Percentiles rank a stretch among this genome's conserved stretches.
phyloP scores from a whole-genome alignment of 305 asterid species.

The Solanum hybrid region DNA sequence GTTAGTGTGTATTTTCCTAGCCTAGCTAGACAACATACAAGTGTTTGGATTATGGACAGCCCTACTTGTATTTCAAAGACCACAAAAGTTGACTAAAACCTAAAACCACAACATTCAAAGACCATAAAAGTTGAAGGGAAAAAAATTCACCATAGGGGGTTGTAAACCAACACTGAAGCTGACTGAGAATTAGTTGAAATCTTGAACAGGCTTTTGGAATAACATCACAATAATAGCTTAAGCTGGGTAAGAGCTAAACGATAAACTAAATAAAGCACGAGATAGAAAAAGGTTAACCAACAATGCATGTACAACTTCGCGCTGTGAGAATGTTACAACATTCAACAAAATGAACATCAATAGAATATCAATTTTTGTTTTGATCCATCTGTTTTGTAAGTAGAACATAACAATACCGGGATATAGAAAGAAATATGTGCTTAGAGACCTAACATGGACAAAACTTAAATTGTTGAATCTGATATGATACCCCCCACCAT shows the following conservation, averaged over 20 bases:
- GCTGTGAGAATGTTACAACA: not conserved
- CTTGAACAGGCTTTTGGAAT: not conserved
- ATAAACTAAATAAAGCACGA: not conserved
- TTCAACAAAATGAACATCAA: not conserved
- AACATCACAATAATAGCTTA: not conserved
- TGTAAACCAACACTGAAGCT: not conserved
- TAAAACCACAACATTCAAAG: not conserved
- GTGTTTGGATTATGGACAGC: not conserved
- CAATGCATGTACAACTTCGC: not conserved
- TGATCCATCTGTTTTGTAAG: not conserved
- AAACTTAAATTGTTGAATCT: conserved; percentile 18
- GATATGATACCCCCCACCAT: conserved; percentile 16
- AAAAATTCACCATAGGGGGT: not conserved
- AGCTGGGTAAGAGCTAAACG: not conserved
- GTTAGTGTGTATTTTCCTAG: not conserved
- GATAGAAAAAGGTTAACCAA: not conserved
- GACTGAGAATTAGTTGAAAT: not conserved
- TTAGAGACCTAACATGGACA: conserved; percentile 10
- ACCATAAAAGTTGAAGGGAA: not conserved
- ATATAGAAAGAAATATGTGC: conserved; percentile 6
- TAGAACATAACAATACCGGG: not conserved
- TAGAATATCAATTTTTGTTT: not conserved
- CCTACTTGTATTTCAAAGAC: not conserved
- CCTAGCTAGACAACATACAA: not conserved
- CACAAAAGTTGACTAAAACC: not conserved